These are phyloP conservation scores for Odonthalia washingtoniensis DNA, from an alignment of 31 red algal species.

Conservation along the genomic window DNA sequence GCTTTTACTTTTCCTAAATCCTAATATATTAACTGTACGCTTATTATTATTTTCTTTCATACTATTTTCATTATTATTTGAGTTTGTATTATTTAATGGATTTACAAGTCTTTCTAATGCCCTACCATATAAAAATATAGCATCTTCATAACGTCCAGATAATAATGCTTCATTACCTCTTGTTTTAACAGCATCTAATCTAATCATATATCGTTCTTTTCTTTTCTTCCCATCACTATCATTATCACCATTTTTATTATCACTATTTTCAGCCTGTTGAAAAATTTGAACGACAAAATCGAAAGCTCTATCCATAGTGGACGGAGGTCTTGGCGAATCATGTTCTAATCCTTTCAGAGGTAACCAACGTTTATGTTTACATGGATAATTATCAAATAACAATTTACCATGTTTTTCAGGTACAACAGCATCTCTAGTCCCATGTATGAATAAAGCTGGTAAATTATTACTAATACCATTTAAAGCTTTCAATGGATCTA, in stretches of 20 bases:
- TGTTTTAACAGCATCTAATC: constrained; percentile 50
- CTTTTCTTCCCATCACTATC: constrained; percentile 21
- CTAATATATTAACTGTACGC: no score
- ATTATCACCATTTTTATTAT: constrained; percentile 25
- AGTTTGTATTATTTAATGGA: no score
- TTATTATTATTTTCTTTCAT: no score
- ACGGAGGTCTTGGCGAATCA: constrained; percentile 68
- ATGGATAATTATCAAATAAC: constrained; percentile 65
- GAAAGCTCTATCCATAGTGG: constrained; percentile 56
- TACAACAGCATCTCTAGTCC: constrained; percentile 76
- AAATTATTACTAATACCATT: constrained; percentile 33
- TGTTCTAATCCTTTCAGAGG: constrained; percentile 69
- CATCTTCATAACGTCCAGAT: constrained; percentile 69
- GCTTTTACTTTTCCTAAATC: no score
- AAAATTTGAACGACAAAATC: constrained; percentile 45
- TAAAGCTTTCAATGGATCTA: constrained; percentile 74
- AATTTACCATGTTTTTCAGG: constrained; percentile 63
- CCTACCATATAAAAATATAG: constrained; percentile 55
- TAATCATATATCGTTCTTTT: neutral
- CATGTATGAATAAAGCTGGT: constrained; percentile 80
- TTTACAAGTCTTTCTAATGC: constrained; percentile 64
- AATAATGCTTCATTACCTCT: constrained; percentile 80
- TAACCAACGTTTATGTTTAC: constrained; percentile 66
- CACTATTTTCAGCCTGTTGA: constrained; percentile 59
- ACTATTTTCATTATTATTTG: no score